phyloP scores from a whole-genome alignment of 306 rosid species.

The Quercus dentata region DNA sequence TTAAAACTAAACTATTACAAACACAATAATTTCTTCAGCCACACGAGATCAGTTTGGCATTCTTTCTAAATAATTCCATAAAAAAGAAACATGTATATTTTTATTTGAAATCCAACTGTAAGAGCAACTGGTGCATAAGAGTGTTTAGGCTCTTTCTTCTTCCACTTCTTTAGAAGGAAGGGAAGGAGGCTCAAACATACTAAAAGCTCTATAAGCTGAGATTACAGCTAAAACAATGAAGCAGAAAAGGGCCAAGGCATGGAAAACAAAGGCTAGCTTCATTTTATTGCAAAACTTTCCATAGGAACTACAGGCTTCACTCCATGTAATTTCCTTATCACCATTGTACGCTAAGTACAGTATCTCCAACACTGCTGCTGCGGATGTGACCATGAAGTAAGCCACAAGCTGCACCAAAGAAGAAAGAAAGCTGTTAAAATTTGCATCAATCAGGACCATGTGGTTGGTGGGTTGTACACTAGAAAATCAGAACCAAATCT shows the following conservation, averaged over 20 bases:
- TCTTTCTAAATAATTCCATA: background rate
- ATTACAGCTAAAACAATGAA: conserved; percentile 60
- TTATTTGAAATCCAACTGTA: background rate
- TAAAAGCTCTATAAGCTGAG: conserved; percentile 74
- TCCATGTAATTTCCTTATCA: conserved; percentile 76
- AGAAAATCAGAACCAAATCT: too few species aligned
- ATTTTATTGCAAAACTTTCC: conserved; percentile 71
- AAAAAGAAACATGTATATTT: background rate
- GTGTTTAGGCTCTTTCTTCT: conserved; percentile 22
- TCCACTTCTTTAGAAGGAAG: conserved; percentile 32
- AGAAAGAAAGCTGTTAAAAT: background rate
- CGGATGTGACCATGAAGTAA: conserved; percentile 66
- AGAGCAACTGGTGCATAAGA: background rate
- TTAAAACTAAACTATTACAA: too few species aligned
- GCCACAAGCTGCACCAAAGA: conserved; percentile 51
- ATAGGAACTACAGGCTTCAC: conserved; percentile 72
- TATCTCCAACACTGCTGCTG: conserved; percentile 62
- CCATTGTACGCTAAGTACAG: conserved; percentile 62
- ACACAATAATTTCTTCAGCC: too few species aligned
- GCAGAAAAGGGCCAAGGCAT: conserved; percentile 48
- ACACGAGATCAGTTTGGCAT: background rate
- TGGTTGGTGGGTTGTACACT: too few species aligned
- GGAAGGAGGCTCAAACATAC: conserved; percentile 60
- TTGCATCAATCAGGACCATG: too few species aligned
- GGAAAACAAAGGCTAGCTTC: conserved; percentile 68